A percentile compares a stretch with the other conserved stretches of the same genome.
These are phyloP conservation scores for Arthrocladium fulminans DNA, from an alignment of 2,329 filamentous ascomycete species.

Conservation along the genomic window DNA sequence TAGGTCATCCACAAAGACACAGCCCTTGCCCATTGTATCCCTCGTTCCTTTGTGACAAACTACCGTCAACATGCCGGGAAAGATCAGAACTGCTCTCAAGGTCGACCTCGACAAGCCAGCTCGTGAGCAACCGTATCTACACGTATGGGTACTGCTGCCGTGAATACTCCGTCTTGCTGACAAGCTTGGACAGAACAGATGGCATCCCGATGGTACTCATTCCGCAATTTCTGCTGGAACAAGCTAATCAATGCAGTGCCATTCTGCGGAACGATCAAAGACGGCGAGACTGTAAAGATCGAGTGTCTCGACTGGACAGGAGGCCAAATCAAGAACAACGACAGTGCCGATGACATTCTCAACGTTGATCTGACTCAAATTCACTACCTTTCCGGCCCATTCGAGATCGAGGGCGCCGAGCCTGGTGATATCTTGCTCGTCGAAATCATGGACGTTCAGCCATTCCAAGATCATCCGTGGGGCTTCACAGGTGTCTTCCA, in stretches of 20 bases:
- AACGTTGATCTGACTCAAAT: conserved; percentile 76
- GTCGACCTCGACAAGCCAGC: conserved; percentile 66
- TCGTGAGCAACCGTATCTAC: conserved; percentile 58
- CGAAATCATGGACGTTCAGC: conserved; percentile 89
- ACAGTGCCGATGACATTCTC: conserved; percentile 78
- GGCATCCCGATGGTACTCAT: conserved; percentile 78
- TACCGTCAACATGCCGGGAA: conserved; percentile 13
- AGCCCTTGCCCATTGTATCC: too few relatives aligned
- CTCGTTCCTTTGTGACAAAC: too few relatives aligned
- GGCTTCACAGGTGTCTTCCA: conserved; percentile 81
- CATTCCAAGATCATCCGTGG: conserved; percentile 77
- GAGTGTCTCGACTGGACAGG: conserved; percentile 75
- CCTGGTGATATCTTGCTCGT: conserved; percentile 78
- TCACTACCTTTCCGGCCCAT: conserved; percentile 84
- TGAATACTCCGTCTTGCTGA: not conserved
- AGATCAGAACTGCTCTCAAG: conserved; percentile 61
- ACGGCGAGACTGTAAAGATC: conserved; percentile 84
- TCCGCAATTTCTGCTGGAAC: not conserved
- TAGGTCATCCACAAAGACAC: too few relatives aligned
- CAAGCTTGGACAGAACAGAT: conserved; percentile 59
- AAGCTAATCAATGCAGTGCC: conserved; percentile 53
- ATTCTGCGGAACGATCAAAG: conserved; percentile 60
- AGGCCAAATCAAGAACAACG: conserved; percentile 81
- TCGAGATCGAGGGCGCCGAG: conserved; percentile 74
- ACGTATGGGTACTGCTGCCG: conserved; percentile 45